phyloP scores from a whole-genome alignment of 805 yeast genomes.

The Cyberlindnera japonica region DNA sequence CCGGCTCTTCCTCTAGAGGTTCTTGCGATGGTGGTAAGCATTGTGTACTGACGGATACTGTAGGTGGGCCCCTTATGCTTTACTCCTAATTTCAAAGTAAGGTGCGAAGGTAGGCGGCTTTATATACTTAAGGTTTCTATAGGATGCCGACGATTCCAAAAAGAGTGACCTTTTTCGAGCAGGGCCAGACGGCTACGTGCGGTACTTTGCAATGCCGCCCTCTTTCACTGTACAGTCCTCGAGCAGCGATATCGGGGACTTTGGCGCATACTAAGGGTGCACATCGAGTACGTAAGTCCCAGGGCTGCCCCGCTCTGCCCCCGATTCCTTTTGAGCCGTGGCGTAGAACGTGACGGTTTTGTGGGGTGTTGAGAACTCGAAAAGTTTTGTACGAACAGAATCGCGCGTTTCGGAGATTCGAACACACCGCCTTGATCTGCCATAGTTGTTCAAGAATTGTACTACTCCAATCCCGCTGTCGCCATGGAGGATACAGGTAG shows the following conservation, averaged over 20 bases:
- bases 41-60: background rate
- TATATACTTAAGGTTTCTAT: background rate
- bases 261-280: background rate
- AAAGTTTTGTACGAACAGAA: no score
- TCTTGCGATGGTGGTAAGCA: conserved; percentile 15
- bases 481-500: background rate
- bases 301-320: background rate
- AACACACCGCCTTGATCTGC: conserved; percentile 2
- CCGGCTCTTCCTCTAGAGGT: conserved; percentile 12
- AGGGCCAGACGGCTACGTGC: background rate
- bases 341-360: background rate
- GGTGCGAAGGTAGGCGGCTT: background rate
- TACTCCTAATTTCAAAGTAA: background rate
- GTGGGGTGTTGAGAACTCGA: background rate
- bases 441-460: background rate
- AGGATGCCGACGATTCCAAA: background rate
- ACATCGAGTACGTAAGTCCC: background rate
- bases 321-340: background rate
- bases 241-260: background rate
- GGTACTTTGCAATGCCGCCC: background rate
- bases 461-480: background rate
- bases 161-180: background rate
- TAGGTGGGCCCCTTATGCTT: background rate
- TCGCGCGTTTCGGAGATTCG: conserved; percentile 12
- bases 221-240: background rate